These are phyloP conservation scores for Penicillium sp. DNA, from an alignment of 2,329 filamentous ascomycete species.

Conservation along the genomic window DNA sequence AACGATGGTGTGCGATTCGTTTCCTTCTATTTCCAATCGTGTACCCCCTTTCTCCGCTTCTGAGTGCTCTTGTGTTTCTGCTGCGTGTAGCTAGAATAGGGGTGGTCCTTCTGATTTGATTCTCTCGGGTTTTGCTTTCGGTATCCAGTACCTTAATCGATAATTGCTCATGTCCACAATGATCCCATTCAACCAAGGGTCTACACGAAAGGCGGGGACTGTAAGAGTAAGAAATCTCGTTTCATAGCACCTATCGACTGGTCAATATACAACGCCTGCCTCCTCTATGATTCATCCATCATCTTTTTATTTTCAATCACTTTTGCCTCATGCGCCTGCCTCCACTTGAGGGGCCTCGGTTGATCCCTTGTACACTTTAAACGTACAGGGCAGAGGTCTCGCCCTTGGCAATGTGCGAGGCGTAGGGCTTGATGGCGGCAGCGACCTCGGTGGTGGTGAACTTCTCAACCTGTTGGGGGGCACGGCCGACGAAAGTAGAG, in stretches of 20 bases:
- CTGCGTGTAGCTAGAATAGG: constrained; percentile 4
- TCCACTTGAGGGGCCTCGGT: background rate
- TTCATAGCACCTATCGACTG: constrained; percentile 25
- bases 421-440: constrained; percentile 53
- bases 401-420: constrained; percentile 39
- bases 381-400: constrained; percentile 48
- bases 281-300: constrained; percentile 14
- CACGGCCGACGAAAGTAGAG: constrained; percentile 61
- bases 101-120: constrained; percentile 5
- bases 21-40: background rate
- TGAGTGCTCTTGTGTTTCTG: background rate
- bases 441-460: constrained; percentile 57
- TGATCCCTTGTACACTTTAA: constrained; percentile 23
- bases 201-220: background rate
- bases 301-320: background rate
- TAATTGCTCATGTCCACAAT: constrained; percentile 7
- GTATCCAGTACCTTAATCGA: constrained; percentile 7
- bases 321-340: background rate
- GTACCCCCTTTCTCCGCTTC: background rate
- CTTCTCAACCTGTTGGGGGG: constrained; percentile 57
- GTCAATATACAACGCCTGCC: constrained; percentile 21
- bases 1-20: background rate
- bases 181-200: background rate
- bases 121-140: background rate
- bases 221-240: constrained; percentile 11